Percentiles rank a stretch among this genome's conserved stretches.
Conservation (phyloP, 768 basidiomycete species). For the Xanthoconium stramineum region DNA sequence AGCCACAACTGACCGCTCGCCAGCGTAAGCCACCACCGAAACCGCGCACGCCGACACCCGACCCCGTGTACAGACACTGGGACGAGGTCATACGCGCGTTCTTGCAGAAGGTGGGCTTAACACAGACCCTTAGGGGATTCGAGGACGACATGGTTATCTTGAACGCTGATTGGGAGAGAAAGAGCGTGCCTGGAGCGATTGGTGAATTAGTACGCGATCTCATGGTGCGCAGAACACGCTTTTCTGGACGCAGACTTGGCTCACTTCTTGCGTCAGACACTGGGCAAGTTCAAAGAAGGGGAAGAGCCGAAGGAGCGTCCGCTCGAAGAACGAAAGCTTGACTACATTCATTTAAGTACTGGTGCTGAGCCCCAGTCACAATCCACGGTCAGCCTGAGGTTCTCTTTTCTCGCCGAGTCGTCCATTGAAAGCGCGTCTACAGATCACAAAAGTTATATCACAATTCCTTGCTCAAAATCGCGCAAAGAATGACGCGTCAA, state of each 20-base stretch:
- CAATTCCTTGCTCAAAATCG: slow-evolving; percentile 67
- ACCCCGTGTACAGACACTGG: slow-evolving; percentile 57
- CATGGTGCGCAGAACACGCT: slow-evolving; percentile 37
- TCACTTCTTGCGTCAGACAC: slow-evolving; percentile 14
- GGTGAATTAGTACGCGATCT: slow-evolving; percentile 48
- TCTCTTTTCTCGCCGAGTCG: background rate
- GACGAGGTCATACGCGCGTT: slow-evolving; percentile 56
- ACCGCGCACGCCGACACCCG: slow-evolving; percentile 35
- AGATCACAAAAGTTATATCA: slow-evolving; percentile 74
- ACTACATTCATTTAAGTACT: slow-evolving; percentile 52
- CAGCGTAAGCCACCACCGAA: slow-evolving; percentile 29
- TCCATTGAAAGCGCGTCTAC: slow-evolving; percentile 7
- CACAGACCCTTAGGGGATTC: slow-evolving; percentile 59
- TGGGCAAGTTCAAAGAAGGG: slow-evolving; percentile 31
- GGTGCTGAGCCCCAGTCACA: slow-evolving; percentile 50
- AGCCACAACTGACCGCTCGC: slow-evolving; percentile 25
- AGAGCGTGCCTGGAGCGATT: slow-evolving; percentile 54
- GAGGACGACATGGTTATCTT: slow-evolving; percentile 71
- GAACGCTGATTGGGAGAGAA: slow-evolving; percentile 61
- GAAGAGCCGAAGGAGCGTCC: slow-evolving; percentile 30
- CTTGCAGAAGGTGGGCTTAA: slow-evolving; percentile 50
- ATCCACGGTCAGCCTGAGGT: slow-evolving; percentile 49
- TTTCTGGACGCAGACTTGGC: background rate
- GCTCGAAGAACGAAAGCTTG: slow-evolving; percentile 68
- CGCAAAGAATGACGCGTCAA: slow-evolving; percentile 72